Conservation (phyloP, 2,329 filamentous ascomycete genomes). For the Fusarium solani-melongenae region DNA sequence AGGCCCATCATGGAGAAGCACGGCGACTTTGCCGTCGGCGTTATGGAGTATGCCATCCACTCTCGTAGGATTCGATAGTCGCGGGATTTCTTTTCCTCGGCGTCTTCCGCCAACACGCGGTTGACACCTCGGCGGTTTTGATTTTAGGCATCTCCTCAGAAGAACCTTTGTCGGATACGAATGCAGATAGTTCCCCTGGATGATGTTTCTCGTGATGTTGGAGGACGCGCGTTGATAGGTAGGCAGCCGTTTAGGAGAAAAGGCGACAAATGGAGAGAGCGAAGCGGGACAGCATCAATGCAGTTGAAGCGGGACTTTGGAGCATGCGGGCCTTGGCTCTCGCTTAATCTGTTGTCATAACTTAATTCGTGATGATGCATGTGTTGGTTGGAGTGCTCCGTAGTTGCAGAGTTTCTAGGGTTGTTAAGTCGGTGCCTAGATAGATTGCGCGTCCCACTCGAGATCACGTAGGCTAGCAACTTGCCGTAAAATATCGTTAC, state of each 20-base stretch:
- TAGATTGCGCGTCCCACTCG: neutral
- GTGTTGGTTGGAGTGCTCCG: neutral
- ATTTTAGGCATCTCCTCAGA: neutral
- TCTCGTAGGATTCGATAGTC: neutral
- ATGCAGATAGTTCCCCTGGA: neutral
- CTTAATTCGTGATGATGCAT: neutral
- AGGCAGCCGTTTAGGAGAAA: neutral
- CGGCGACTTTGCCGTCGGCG: neutral
- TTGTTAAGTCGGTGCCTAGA: neutral
- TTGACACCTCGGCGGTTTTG: neutral
- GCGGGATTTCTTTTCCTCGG: neutral
- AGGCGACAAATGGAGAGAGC: neutral
- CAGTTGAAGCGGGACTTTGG: neutral
- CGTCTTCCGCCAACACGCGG: neutral
- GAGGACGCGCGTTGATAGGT: neutral
- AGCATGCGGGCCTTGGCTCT: neutral
- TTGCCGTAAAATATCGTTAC: neutral
- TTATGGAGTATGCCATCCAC: constrained; percentile 7
- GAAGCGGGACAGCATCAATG: neutral
- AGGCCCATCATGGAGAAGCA: constrained; percentile 17
- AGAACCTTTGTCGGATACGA: neutral
- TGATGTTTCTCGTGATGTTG: neutral
- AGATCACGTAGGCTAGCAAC: neutral
- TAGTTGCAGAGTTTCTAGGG: neutral
- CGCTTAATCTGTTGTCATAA: neutral